A percentile compares a stretch with the other conserved stretches of the same genome.
phyloP scores from a whole-genome alignment of 208 protist species.

The Crithidia fasciculata region DNA sequence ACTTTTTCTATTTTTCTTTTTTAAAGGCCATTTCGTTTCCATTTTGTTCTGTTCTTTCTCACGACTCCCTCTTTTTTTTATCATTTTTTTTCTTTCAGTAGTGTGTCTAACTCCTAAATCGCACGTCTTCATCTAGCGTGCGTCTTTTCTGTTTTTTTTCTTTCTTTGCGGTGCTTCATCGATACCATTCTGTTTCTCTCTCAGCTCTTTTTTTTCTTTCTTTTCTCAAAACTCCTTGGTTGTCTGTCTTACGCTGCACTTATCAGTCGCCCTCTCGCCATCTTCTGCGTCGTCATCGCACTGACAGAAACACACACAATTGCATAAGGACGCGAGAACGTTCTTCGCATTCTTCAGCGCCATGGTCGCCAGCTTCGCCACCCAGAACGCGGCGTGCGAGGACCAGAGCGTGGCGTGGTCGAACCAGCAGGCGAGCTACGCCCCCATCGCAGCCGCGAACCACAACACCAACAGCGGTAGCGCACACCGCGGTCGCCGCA shows the following conservation, averaged over 20 bases:
- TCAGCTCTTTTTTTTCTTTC: neutral
- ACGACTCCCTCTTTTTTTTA: neutral
- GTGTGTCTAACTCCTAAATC: neutral
- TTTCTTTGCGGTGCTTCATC: neutral
- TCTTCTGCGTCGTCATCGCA: neutral
- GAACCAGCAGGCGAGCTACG: neutral
- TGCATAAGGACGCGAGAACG: neutral
- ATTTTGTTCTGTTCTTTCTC: neutral
- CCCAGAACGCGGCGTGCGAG: neutral
- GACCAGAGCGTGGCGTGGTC: slow-evolving; percentile 3
- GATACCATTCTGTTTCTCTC: neutral
- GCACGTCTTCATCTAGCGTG: neutral
- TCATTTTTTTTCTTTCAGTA: neutral
- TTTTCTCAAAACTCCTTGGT: neutral
- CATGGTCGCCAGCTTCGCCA: slow-evolving; percentile 18
- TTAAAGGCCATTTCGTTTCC: neutral
- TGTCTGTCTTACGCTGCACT: neutral
- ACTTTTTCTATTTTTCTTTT: neutral
- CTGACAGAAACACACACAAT: too few relatives aligned
- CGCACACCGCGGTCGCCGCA: neutral
- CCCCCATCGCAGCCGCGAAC: neutral
- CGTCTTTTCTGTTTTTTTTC: neutral
- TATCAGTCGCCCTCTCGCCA: too few relatives aligned
- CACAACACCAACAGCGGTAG: neutral
- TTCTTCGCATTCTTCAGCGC: neutral